Base-by-base conservation (phyloP, 345 rosid species). In the Limnanthes douglasii region DNA sequence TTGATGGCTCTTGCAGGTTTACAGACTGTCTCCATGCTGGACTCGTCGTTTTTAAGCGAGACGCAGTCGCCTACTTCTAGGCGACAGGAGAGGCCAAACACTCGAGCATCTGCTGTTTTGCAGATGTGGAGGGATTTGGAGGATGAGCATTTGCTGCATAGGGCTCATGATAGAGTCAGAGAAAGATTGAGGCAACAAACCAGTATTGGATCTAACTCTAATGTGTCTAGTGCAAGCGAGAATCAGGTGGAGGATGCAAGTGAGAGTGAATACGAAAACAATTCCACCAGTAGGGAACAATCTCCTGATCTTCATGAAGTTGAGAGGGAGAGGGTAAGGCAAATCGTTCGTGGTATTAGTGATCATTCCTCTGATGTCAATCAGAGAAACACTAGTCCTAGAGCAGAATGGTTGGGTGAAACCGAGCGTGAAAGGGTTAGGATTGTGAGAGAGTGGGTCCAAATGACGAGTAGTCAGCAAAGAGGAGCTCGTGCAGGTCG, bases 61-160 rank as follows among this genome's bases (percentile, higher is more conserved):
- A 70, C 96, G 1, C 88, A 75, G 56, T 69, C 83, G 3, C 73
- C 93, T 0, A 41, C 82, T 39, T 63, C 86, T 0, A 65, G 94
- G 55, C 64, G 83, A 59, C 94, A 80, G 28, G 98, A 90, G 60
- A 65, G 92, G 65, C 96, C 99, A 0, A 81, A 46, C 33, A 85
- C 90, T 45, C 93, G 48, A 51, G 90, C 99, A 5, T 92, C 99
- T 41, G 37, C 86, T 4, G 85, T 92, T 44, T 31, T 85, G 66
- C 96, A 69, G 43, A 85, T 92, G 99, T 92, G 99, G 99, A 66
- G 99, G 64, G 99, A 92, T 67, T 57, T 92, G 70, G 99, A 92
- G 65, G 99, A 92, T 56, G 99, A 75, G 48, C 99, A 92, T 56
- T 35, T 78, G 56, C 58, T 90, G 65, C 74, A 56, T 45, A 70